These are phyloP conservation scores for Bipolaris victoriae DNA, from an alignment of 2,329 filamentous ascomycete genomes.

Conservation along the genomic window DNA sequence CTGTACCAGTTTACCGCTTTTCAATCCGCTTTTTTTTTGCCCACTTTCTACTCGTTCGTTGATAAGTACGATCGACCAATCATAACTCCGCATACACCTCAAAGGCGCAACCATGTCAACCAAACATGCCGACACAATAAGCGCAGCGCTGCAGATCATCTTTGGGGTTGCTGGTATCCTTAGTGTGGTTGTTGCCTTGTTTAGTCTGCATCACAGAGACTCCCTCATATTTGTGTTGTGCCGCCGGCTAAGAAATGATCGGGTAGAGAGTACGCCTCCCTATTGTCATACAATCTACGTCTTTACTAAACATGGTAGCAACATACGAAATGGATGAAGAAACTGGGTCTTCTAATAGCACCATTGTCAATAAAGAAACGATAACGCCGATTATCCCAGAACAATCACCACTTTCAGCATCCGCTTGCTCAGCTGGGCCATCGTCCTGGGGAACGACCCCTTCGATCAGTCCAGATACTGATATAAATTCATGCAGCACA, in stretches of 20 bases:
- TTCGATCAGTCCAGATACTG: not conserved
- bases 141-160: not conserved
- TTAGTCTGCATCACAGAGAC: not conserved
- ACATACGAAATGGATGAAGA: not conserved
- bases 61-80: not conserved
- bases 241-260: not conserved
- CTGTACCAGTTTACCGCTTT: not conserved
- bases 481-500: not conserved
- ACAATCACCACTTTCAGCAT: not conserved
- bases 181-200: not conserved
- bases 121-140: not conserved
- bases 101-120: not conserved
- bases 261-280: not conserved
- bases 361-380: not conserved
- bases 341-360: not conserved
- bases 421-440: not conserved
- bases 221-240: not conserved
- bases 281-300: not conserved
- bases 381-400: not conserved
- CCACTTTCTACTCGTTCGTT: not conserved
- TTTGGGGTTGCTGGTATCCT: not conserved
- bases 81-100: not conserved
- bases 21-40: not conserved
- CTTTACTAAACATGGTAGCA: not conserved
- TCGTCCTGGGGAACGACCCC: not conserved